Evolutionary conservation across 208 protist species (phyloP), one percentile per base, ranked within the genome.

Genomic region (Crithidia thermophila): DNA sequence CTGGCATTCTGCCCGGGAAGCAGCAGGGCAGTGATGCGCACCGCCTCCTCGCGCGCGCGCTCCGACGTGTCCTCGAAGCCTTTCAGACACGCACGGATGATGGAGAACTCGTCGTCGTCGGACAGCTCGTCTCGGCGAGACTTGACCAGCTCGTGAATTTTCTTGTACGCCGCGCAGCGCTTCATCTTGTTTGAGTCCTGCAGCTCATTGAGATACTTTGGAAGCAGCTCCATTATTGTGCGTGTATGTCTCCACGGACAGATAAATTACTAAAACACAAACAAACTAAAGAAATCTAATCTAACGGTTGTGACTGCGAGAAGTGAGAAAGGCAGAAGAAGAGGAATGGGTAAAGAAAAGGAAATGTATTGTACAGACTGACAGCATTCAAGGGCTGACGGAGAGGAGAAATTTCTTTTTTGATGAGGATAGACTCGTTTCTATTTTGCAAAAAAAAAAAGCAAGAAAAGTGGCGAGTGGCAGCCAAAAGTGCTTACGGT

Each of bases 31-130:
- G 76, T 77, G 62, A 93, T 85, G 39, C 34, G 61, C n/a, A 88
- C 79, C 65, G 90, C 84, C 57, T 86, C 79, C 53, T 95, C 90
- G 36, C 90, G 80, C 47, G 84, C 88, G 4, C 87, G 74, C 79
- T 95, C 87, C 18, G 87, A 84, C 20, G 61, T 31, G 50, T 95
- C 90, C 69, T 93, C 87, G 71, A 93, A 94, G 16, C 83, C 87
- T 23, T 81, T 69, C 39, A 95, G 70, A 25, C 81, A 92, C 50
- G 50, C 51, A 10, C 85, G 72, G 55, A 89, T 77, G 30, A 95
- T 59, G 20, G 76, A 52, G 70, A 93, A 95, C 37, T 69, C 79
- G 3, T 85, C 79, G 2, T 74, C 50, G 6, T 60, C 56, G 3
- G 53, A 55, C 11, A 61, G 58, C 52, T 42, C 43, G n/a, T 46